A percentile compares a stretch with the other conserved stretches of the same genome.
Conservation (phyloP, 2,329 filamentous ascomycete genomes). For the Amauroascus verrucosus region DNA sequence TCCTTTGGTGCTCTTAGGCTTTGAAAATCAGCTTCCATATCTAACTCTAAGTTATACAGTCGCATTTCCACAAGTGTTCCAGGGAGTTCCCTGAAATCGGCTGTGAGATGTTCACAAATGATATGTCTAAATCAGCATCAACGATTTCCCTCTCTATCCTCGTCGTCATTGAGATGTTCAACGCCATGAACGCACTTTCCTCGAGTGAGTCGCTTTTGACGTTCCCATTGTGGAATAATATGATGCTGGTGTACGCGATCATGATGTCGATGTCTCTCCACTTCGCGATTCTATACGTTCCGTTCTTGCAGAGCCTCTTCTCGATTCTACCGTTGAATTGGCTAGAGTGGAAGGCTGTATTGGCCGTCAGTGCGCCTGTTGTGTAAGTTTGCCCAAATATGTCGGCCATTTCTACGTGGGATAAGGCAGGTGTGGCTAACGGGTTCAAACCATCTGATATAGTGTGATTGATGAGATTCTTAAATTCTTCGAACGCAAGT, state of each 20-base stretch:
- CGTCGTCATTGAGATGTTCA: slow-evolving; percentile 98
- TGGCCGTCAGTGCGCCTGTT: slow-evolving; percentile 80
- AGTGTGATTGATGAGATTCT: slow-evolving; percentile 75
- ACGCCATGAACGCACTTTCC: slow-evolving; percentile 95
- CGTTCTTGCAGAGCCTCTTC: slow-evolving; percentile 79
- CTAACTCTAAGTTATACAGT: slow-evolving; percentile 26
- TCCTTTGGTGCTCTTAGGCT: too few relatives aligned
- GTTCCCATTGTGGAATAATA: slow-evolving; percentile 93
- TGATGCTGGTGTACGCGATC: slow-evolving; percentile 96
- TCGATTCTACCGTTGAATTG: slow-evolving; percentile 78
- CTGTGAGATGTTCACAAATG: slow-evolving; percentile 81
- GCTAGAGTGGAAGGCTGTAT: slow-evolving; percentile 84
- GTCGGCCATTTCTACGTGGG: neutral
- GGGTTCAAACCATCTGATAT: neutral
- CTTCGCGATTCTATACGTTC: slow-evolving; percentile 86
- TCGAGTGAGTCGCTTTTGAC: slow-evolving; percentile 90
- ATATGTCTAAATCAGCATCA: slow-evolving; percentile 78
- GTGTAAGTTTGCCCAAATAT: slow-evolving; percentile 51
- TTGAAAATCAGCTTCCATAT: too few relatives aligned
- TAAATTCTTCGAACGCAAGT: slow-evolving; percentile 63
- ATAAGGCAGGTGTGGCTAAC: neutral
- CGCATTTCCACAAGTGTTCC: slow-evolving; percentile 89
- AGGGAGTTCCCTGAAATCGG: slow-evolving; percentile 77
- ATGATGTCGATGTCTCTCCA: slow-evolving; percentile 85
- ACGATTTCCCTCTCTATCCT: slow-evolving; percentile 85